Evolutionary conservation across 345 rosid genomes (phyloP), one percentile per base, ranked within the genome.

Genomic region (Arabis hirsuta): DNA sequence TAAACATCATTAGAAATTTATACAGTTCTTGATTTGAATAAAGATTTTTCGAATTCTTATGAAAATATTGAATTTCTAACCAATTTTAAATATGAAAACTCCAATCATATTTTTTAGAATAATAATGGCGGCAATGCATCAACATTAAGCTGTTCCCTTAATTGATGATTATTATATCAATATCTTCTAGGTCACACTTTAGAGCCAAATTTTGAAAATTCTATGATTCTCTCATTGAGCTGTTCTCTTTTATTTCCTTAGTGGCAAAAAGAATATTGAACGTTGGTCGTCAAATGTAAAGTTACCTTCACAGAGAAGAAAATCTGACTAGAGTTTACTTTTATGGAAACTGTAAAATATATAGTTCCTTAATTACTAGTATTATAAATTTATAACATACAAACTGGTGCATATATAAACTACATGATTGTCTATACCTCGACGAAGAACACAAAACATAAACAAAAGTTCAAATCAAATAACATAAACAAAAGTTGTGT

Each of bases 211-310:
- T 27, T 12, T 53, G 19, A 22, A 22, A 44, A 44, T n/a, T 46
- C 10, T 14, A 14, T 46, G 44, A 16, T 4, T 10, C 26, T 48
- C 26, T 4, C 9, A 27, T 53, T 22, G 12, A 54, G 5, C 31
- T 55, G 6, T 55, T 55, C 7, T 16, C 12, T 55, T 22, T 55
- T 55, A 34, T 61, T 44, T 60, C 65, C 19, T 41, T 12, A 60
- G 4, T 42, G 20, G 24, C 20, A 22, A 42, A 42, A 41, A 42
- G 34, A 8, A 60, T 13, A 26, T 13, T 29, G 31, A 29, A 29
- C 31, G 3, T 29, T 29, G 31, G 5, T 29, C 31, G 4, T 6
- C 32, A 14, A 56, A 9, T 13, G 61, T 56, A 9, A 56, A 56
- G 60, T 55, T 31, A 7, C 6, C 22, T 31, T 31, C 24, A n/a